Base-by-base conservation (phyloP, 805 yeast genomes). In the Ogataea paradorogensis region DNA sequence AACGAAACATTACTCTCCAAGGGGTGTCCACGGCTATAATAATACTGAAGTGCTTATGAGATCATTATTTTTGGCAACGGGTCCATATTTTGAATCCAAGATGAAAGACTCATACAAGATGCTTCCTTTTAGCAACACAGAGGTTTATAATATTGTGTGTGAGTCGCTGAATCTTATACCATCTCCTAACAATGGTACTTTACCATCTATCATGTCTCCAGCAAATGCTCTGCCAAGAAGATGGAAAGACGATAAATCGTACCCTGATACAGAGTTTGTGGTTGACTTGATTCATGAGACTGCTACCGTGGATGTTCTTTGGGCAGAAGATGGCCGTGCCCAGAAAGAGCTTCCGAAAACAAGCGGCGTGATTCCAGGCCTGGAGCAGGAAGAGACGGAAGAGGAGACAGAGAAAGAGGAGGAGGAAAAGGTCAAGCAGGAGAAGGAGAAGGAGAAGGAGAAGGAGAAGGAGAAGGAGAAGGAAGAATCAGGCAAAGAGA, bases 11-110 rank as follows among this genome's bases (percentile, higher is more conserved):
- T 82, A 81, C 56, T 56, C 58, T n/a, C 84, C 87, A 3, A 67
- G 67, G 39, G 96, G 96, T 7, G 84, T 84, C 1, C 95, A 87
- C 61, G 97, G 97, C 2, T 90, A 86, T 59, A 78, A 83, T 54
- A 84, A 83, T 53, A 72, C 82, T 0, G 87, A 82, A 45, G 73
- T 82, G 6, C 65, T 88, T 42, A 89, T 89, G 96, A 66, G 95
- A 35, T 89, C 95, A 0, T 51, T 86, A 8, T 90, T 91, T 58
- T 52, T 87, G 28, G 95, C 83, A 0, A 59, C 71, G 1, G 98
- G 98, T 0, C 96, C 96, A 0, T 84, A 73, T 53, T 89, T 90
- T 60, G 55, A 63, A 27, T 46, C 52, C 7, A 45, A 43, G 15
- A 30, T 61, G 4, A 62, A 57, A 27, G 61, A 69, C 14, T 46